Base-by-base conservation (phyloP, 768 basidiomycete species). In the Leccinellum rugosiceps region DNA sequence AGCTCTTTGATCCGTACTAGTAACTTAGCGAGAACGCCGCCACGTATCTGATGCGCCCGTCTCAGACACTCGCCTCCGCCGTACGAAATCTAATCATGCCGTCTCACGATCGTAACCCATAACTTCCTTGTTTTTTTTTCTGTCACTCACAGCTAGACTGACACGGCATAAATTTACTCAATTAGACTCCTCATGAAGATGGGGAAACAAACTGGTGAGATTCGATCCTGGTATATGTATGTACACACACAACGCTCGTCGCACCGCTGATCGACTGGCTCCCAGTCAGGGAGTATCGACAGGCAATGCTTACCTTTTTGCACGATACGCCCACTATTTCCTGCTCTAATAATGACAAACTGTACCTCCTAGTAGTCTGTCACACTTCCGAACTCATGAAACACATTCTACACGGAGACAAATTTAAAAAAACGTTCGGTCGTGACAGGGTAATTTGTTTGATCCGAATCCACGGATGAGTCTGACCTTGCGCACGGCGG, bases 1-100 rank as follows among this genome's bases (percentile, higher is more conserved):
- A 60, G 48, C 4, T 6, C 50, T 28, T 50, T 19, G 62, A 64
- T 60, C 58, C 63, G 61, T 14, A 28, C 15, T 17, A 9, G 2
- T n/a, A n/a, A n/a, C n/a, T 13, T 25, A 32, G 21, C 43, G 59
- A 55, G 10, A 43, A 19, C 19, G 9, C 21, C 48, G 55, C 60
- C 61, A 58, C 52, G 25, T 0, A 38, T 26, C 35, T 46, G 59
- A 59, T 58, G 56, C 61, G 61, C 50, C 23, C 47, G n/a, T n/a
- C n/a, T n/a, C n/a, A n/a, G 14, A 26, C 53, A 15, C 10, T 25
- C 23, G 25, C 11, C 26, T 13, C 41, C 19, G 15, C 21, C 51
- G 38, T 26, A 56, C 17, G 55, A 31, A 6, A 11, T 15, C n/a
- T 7, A 51, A 51, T 19, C 3, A 56, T 48, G 47, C 47, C 47